Evolutionary conservation across 2,329 filamentous ascomycete genomes (phyloP), one percentile per base, ranked within the genome.

Genomic region (Exophiala sideris): DNA sequence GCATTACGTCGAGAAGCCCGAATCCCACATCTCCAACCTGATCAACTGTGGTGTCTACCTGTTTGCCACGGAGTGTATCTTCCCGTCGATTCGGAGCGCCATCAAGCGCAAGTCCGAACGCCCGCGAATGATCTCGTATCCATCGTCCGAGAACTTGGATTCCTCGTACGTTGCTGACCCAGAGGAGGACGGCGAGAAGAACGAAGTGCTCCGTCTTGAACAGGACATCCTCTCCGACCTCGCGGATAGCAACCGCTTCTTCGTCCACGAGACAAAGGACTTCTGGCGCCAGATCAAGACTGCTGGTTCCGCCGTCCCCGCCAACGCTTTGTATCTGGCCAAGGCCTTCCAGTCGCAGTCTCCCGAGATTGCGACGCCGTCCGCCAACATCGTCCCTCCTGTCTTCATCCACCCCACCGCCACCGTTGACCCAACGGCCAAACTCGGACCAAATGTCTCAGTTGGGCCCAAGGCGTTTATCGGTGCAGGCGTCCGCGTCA

Each of bases 251-350:
- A 94, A 95, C 76, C 89, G 94, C 72, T 99, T 99, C 79, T 97
- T 91, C 74, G 94, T 97, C 32, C 88, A 96, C 72, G 94, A 99
- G 78, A 97, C 92, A 62, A 95, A 95, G 77, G 94, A 97, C 72
- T 99, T 99, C 74, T 99, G 94, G 94, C 90, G 94, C 65, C 94
- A 99, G 79, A 97, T 99, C 82, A 99, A 99, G 83, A 96, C 94
- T 1, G 94, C 94, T 56, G 94, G 94, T 56, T 97, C 92, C 5
- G 94, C 94, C 46, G 91, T 99, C 24, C 94, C 94, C 12, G 94
- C 94, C 60, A 97, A 97, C 68, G 94, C 94, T 11, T 82, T 99
- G 33, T 99, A 99, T 75, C 84, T 99, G 50, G 90, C 95, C 71
- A 90, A 96, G 77, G 92, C 94, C 16, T 87, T 87, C 78, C 92